phyloP scores from a whole-genome alignment of 331 rosid genomes.

The Acacia concinna region DNA sequence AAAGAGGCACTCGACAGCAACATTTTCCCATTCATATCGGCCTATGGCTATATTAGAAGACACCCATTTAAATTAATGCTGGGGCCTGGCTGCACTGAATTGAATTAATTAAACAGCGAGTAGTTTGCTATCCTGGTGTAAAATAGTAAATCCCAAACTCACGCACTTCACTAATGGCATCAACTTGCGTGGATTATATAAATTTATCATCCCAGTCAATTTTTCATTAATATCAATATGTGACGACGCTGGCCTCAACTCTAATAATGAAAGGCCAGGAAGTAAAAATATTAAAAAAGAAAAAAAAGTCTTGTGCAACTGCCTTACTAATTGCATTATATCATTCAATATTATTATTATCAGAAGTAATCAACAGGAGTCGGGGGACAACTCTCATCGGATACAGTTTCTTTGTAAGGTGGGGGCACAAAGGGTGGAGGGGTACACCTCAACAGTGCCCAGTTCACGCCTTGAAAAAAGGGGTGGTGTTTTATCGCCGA shows the following conservation, averaged over 20 bases:
- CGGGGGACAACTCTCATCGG: conserved; percentile 56
- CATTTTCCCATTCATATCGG: conserved; percentile 17
- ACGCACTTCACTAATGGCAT: too few species aligned
- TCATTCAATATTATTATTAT: conserved; percentile 17
- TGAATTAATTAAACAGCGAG: neutral
- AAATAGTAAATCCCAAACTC: too few species aligned
- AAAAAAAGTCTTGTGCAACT: conserved; percentile 24
- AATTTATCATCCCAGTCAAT: neutral
- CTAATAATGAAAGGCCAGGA: neutral
- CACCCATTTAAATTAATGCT: neutral
- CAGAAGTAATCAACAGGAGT: conserved; percentile 69
- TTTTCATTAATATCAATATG: neutral
- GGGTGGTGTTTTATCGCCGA: conserved; percentile 71
- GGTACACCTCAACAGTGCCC: conserved; percentile 86
- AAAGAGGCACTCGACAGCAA: neutral
- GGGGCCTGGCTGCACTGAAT: neutral
- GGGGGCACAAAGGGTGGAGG: conserved; percentile 79
- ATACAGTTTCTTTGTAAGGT: conserved; percentile 52
- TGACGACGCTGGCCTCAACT: neutral
- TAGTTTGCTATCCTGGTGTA: too few species aligned
- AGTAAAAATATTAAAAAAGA: neutral
- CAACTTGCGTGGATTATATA: too few species aligned
- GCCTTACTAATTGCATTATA: neutral
- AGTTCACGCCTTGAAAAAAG: conserved; percentile 71
- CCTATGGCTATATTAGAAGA: conserved; percentile 13